Evolutionary conservation across 116 monocot species (phyloP).

Genomic region (Thalassia testudinum): DNA sequence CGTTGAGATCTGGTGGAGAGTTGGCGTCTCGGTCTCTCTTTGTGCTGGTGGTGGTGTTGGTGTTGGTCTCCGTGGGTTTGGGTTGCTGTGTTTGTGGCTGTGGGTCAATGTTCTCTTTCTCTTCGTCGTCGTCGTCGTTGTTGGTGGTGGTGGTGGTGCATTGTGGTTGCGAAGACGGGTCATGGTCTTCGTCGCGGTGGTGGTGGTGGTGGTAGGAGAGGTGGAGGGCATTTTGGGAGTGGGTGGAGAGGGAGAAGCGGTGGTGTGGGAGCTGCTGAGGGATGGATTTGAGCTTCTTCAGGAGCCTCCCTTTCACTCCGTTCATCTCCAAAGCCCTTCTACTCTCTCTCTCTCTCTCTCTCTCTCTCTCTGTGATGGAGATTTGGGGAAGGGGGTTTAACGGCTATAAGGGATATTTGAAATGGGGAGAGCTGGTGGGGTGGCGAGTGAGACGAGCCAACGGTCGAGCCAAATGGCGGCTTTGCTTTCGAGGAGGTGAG

Average conservation of each 20-base stretch:
- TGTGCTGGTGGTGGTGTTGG: background rate
- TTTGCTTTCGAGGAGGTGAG: no score
- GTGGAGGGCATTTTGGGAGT: background rate
- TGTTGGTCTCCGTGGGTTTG: background rate
- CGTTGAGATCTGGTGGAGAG: background rate
- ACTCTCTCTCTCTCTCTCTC: background rate
- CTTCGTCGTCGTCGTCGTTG: background rate
- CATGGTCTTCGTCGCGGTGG: background rate
- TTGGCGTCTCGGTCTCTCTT: constrained; percentile 1
- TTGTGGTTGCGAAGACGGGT: background rate
- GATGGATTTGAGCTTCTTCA: constrained; percentile 44
- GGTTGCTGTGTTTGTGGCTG: no score
- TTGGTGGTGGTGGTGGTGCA: background rate
- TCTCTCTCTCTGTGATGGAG: background rate
- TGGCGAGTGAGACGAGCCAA: no score
- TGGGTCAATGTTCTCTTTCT: background rate
- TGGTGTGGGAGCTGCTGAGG: constrained; percentile 15
- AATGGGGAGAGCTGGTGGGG: no score
- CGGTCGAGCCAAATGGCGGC: no score
- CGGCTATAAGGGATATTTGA: no score
- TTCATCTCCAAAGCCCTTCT: constrained; percentile 15
- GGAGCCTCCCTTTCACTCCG: constrained; percentile 35
- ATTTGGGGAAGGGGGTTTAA: no score
- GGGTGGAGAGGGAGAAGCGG: background rate
- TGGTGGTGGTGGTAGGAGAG: no score